Evolutionary conservation across 2,329 filamentous ascomycete species (phyloP).

Genomic region (Aphanoascus verrucosus): DNA sequence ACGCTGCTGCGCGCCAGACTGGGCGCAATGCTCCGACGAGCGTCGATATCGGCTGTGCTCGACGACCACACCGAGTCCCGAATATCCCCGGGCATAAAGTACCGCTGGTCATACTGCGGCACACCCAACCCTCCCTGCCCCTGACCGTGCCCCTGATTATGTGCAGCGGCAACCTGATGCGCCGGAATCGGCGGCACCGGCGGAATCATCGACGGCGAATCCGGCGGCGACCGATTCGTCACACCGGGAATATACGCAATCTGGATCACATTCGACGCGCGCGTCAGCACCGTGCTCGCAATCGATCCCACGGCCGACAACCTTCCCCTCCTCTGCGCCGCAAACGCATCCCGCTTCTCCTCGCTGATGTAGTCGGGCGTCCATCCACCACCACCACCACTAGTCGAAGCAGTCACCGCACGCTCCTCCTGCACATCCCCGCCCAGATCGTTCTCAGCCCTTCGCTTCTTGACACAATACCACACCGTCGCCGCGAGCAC

Average conservation of each 20-base stretch:
- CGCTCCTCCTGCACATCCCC: too few species aligned
- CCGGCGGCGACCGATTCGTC: slow-evolving; percentile 76
- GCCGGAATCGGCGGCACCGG: slow-evolving; percentile 85
- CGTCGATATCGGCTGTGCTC: slow-evolving; percentile 49
- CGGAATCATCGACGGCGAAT: slow-evolving; percentile 75
- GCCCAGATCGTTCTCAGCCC: slow-evolving; percentile 54
- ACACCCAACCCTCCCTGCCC: too few species aligned
- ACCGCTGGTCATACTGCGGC: slow-evolving; percentile 58
- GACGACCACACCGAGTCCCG: slow-evolving; percentile 89
- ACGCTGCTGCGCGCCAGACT: slow-evolving; percentile 52
- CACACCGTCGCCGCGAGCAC: slow-evolving; percentile 72
- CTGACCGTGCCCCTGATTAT: too few species aligned
- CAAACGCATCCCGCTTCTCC: slow-evolving; percentile 48
- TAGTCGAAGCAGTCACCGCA: too few species aligned
- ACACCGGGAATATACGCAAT: slow-evolving; percentile 98
- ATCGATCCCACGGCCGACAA: slow-evolving; percentile 82
- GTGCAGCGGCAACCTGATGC: slow-evolving; percentile 30
- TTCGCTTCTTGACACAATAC: slow-evolving; percentile 72
- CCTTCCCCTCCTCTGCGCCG: slow-evolving; percentile 49
- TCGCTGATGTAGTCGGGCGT: slow-evolving; percentile 35
- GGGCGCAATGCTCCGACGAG: slow-evolving; percentile 41
- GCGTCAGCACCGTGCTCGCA: slow-evolving; percentile 86
- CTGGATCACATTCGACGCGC: slow-evolving; percentile 97
- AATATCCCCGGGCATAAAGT: slow-evolving; percentile 83
- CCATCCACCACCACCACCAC: slow-evolving; percentile 38